phyloP scores from a whole-genome alignment of 1,284 basidiomycete species.

The Agroathelia rolfsii region DNA sequence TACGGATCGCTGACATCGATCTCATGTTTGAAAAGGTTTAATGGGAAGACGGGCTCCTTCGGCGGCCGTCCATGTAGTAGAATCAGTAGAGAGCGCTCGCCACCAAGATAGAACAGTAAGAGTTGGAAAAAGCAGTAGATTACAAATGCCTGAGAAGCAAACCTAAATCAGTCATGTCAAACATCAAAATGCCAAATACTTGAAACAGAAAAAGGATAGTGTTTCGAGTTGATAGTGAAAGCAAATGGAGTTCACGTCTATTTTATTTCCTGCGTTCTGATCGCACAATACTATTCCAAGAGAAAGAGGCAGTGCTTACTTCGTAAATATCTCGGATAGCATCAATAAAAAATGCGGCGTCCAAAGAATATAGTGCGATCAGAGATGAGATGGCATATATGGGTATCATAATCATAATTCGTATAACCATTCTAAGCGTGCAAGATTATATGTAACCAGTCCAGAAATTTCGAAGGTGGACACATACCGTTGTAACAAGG shows the following conservation, averaged over 20 bases:
- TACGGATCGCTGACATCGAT: conserved; percentile 91
- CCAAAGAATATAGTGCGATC: conserved; percentile 89
- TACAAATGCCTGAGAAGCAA: conserved; percentile 70
- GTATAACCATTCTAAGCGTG: conserved; percentile 71
- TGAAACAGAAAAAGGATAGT: no score
- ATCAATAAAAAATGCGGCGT: conserved; percentile 95
- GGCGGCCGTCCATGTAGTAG: conserved; percentile 85
- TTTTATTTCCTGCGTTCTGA: no score
- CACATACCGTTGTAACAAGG: conserved; percentile 65
- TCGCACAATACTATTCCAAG: conserved; percentile 1
- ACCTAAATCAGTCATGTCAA: neutral
- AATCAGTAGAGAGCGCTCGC: conserved; percentile 87
- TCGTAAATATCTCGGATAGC: conserved; percentile 94
- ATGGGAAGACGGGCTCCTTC: conserved; percentile 79
- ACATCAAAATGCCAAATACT: no score
- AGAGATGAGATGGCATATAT: conserved; percentile 87
- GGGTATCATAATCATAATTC: conserved; percentile 97
- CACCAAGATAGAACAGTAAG: conserved; percentile 81
- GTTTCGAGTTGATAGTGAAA: no score
- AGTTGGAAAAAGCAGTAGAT: conserved; percentile 90
- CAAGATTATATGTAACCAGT: no score
- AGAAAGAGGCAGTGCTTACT: conserved; percentile 32
- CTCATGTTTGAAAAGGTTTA: conserved; percentile 66
- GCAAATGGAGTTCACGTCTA: no score
- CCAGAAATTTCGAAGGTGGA: conserved; percentile 2